Evolutionary conservation across 345 rosid species (phyloP), one percentile per base, ranked within the genome.

Genomic region (Brassica juncea): DNA sequence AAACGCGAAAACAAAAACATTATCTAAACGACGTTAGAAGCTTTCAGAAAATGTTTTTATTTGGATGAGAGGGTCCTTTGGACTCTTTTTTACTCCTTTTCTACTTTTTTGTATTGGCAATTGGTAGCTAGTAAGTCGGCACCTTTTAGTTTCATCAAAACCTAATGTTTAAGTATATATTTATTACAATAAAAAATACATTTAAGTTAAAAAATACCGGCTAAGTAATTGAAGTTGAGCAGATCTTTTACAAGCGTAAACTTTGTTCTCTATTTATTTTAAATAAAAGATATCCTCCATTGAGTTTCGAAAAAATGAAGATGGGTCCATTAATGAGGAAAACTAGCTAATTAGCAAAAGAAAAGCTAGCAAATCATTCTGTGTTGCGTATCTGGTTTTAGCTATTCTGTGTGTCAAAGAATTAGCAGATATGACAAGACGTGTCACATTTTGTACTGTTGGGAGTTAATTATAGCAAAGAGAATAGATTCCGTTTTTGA

Each of bases 401-500:
- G 57, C 57, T 49, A 49, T 49, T 49, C 57, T 14, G 57, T 49
- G 57, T 49, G 57, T 49, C 19, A 49, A 49, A 5, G 16, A n/a
- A 19, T 49, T 49, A 49, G 15, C 15, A 31, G 6, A 42, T 9
- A 67, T 28, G 14, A 7, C 7, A 52, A 80, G 71, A 80, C 78
- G 75, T 80, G 69, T 68, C 71, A 49, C 7, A 5, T 21, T 19
- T 11, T 72, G 39, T 27, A 58, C 35, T 19, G 69, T 5, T 57
- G 15, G 34, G 57, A 68, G 25, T 67, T 47, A 54, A 19, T 52
- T 47, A 23, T 52, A 57, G 42, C 23, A 12, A 2, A 79, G 59
- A 37, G 39, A 72, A 58, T 59, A 62, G 76, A 74, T 80, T 80
- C 76, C 70, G 28, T 54, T 75, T n/a, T 79, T 79, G 78, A 79